Evolutionary conservation across 2,329 filamentous ascomycete genomes (phyloP), one percentile per base, ranked within the genome.

Genomic region (Xylariaceae sp.): DNA sequence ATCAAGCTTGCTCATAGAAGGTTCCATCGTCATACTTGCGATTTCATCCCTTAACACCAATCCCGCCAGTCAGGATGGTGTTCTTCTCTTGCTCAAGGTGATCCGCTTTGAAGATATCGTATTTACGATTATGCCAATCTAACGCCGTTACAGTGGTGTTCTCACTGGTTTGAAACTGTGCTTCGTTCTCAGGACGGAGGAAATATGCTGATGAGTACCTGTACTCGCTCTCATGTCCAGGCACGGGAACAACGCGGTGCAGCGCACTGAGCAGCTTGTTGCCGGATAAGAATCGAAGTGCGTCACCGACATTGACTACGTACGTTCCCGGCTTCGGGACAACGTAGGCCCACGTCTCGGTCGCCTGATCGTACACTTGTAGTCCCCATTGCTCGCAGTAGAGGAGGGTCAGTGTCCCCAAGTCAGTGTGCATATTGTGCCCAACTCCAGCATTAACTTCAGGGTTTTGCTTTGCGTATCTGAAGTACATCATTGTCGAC

Each of bases 261-360:
- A 54, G 18, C 2, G 48, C 44, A 7, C 18, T 34, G 5, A 39
- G 28, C 5, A 54, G 38, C 33, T 19, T 28, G 14, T 44, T 45
- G 5, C 42, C 42, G 3, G 52, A 41, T 28, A 51, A 17, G 28
- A 54, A 54, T 10, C 45, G 31, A n/a, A 54, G 36, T 7, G 49
- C 31, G 18, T 54, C 52, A 10, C 31, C 48, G 5, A 54, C 52
- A 31, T 54, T 54, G 44, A 54, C 45, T 34, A 54, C 34, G 16
- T 31, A 31, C 28, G 31, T 40, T 34, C 36, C 16, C 10, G 36
- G 36, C 36, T 39, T 39, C 10, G 36, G 36, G 13, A 39, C 36
- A 14, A 39, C 36, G 36, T 39, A 39, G 13, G 36, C 36, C 36
- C 36, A 39, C 4, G 36, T 39, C 13, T 39, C 16, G 10, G 3